phyloP scores from a whole-genome alignment of 164 flowering plant genomes.

The Sextonia rubra region DNA sequence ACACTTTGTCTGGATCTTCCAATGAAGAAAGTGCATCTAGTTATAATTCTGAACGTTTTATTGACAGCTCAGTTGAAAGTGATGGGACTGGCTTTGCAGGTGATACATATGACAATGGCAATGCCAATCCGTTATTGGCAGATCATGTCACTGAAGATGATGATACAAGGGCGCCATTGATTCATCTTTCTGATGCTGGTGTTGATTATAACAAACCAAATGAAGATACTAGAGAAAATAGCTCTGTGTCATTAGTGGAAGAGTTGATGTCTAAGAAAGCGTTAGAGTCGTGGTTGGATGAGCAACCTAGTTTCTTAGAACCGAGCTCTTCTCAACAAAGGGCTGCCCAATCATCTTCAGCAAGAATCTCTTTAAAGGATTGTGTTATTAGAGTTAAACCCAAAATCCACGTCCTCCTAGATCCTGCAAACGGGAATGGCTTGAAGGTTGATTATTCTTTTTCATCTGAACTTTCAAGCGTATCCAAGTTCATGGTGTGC shows the following conservation, averaged over 20 bases:
- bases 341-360: slow-evolving; percentile 40
- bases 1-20: slow-evolving; percentile 47
- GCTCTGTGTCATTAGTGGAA: slow-evolving; percentile 28
- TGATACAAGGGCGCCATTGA: slow-evolving; percentile 40
- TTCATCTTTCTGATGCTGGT: slow-evolving; percentile 62
- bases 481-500: slow-evolving; percentile 61
- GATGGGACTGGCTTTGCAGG: slow-evolving; percentile 33
- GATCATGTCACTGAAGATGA: slow-evolving; percentile 22
- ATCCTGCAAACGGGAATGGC: slow-evolving; percentile 80
- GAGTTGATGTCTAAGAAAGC: slow-evolving; percentile 63
- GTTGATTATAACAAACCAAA: slow-evolving; percentile 20
- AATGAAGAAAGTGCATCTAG: slow-evolving; percentile 61
- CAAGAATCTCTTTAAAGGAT: slow-evolving; percentile 68
- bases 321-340: slow-evolving; percentile 27
- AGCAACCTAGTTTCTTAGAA: slow-evolving; percentile 46
- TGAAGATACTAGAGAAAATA: slow-evolving; percentile 23
- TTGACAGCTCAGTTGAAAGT: slow-evolving; percentile 34
- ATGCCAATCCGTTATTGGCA: background rate
- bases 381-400: slow-evolving; percentile 45
- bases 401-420: slow-evolving; percentile 53
- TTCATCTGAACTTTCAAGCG: slow-evolving; percentile 67
- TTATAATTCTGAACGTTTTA: slow-evolving; percentile 53
- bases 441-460: slow-evolving; percentile 72
- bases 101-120: slow-evolving; percentile 4
- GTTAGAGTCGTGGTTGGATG: slow-evolving; percentile 86